These are phyloP conservation scores for Pelargonium myrrhifolium DNA, from an alignment of 441 rosid species.

Conservation along the genomic window DNA sequence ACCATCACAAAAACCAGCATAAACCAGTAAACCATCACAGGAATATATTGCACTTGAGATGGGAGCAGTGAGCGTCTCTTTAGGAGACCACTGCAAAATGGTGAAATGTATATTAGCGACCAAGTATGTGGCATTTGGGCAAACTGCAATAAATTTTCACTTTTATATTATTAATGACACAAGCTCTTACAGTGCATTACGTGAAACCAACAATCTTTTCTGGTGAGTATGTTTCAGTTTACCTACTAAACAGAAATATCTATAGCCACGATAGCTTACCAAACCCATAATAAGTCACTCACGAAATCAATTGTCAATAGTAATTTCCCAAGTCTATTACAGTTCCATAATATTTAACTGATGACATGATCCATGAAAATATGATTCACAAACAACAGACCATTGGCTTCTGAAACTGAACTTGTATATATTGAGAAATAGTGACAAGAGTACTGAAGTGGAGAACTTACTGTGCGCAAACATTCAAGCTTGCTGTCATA, in stretches of 20 bases:
- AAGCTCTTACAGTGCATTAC: too few relatives aligned
- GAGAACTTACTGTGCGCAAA: constrained; percentile 46
- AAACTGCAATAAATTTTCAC: not conserved
- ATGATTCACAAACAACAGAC: not conserved
- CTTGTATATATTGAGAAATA: not conserved
- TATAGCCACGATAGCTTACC: not conserved
- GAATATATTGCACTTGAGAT: constrained; percentile 53
- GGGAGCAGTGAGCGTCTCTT: constrained; percentile 39
- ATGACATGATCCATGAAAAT: not conserved
- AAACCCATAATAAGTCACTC: not conserved
- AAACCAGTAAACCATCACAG: constrained; percentile 40
- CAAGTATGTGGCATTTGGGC: not conserved
- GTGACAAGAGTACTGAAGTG: not conserved
- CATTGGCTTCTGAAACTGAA: not conserved
- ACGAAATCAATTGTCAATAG: not conserved
- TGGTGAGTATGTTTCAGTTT: too few relatives aligned
- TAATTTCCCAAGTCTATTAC: not conserved
- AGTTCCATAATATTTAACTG: too few relatives aligned
- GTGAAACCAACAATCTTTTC: too few relatives aligned
- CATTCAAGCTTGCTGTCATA: constrained; percentile 74
- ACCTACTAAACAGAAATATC: too few relatives aligned
- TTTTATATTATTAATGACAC: not conserved
- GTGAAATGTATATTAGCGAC: not conserved
- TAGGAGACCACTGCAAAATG: constrained; percentile 47
- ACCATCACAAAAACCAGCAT: constrained; percentile 51